phyloP scores from a whole-genome alignment of 1,284 basidiomycete genomes.

The Pholiota adiposa region DNA sequence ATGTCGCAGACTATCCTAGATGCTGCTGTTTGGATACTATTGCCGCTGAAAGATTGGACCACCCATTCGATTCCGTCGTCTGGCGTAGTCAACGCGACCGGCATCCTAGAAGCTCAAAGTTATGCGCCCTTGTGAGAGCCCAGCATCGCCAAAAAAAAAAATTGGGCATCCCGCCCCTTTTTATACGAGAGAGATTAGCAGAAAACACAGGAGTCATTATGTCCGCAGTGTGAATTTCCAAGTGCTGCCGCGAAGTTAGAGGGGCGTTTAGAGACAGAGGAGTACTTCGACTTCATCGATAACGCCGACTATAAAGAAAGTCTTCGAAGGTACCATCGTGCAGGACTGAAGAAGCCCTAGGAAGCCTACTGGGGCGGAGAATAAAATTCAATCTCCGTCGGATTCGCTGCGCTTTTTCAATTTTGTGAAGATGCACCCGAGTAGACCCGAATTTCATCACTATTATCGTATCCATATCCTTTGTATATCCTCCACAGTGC shows the following conservation, averaged over 20 bases:
- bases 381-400: no score
- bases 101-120: neutral
- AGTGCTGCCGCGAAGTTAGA: conserved; percentile 1
- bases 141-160: no score
- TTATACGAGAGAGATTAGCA: neutral
- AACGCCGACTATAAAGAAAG: no score
- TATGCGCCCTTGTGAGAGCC: no score
- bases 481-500: no score
- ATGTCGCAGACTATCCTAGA: conserved; percentile 1
- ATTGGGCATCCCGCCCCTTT: neutral
- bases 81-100: neutral
- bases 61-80: neutral
- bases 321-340: no score
- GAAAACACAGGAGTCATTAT: neutral
- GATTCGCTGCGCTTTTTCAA: no score
- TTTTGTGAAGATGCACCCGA: no score
- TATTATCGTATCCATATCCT: no score
- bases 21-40: neutral
- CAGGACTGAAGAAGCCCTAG: no score
- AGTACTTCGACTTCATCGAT: neutral
- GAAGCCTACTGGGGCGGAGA: no score
- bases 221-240: neutral
- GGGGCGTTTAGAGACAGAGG: neutral
- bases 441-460: no score
- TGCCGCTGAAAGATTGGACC: conserved; percentile 1